These are phyloP conservation scores for Phytopythium mirpurense DNA, from an alignment of 352 stramenopile genomes.

Conservation along the genomic window DNA sequence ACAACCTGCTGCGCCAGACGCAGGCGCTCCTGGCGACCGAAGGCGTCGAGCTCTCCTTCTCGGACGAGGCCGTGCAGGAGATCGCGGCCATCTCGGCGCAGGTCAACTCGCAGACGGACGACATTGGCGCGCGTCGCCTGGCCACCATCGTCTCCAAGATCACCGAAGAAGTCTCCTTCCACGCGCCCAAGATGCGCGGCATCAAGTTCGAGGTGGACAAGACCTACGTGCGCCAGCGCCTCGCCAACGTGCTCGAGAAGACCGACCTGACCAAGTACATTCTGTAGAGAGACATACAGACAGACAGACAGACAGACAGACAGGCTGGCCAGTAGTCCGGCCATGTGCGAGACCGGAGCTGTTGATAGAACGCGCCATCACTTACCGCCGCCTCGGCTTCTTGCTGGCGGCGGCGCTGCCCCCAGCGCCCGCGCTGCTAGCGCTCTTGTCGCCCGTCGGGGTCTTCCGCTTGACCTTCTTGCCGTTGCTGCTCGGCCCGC, in stretches of 20 bases:
- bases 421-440: neutral
- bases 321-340: too few species aligned
- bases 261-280: conserved; percentile 98
- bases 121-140: conserved; percentile 97
- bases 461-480: conserved; percentile 7
- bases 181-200: conserved; percentile 89
- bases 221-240: conserved; percentile 89
- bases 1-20: conserved; percentile 96
- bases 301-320: too few species aligned
- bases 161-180: conserved; percentile 97
- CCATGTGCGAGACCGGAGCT: too few species aligned
- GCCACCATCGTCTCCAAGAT: conserved; percentile 97
- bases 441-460: neutral
- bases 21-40: conserved; percentile 95
- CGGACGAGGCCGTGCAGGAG: conserved; percentile 94
- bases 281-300: too few species aligned
- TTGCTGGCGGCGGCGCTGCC: neutral
- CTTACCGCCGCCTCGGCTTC: neutral
- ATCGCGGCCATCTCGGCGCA: conserved; percentile 93
- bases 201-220: conserved; percentile 89
- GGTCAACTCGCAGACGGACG: conserved; percentile 95
- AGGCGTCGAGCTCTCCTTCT: conserved; percentile 92
- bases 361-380: too few species aligned
- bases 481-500: neutral
- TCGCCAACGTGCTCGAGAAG: conserved; percentile 92